Percentiles rank a stretch among this genome's conserved stretches.
Conservation (phyloP, 768 basidiomycete genomes). For the Tulasnella sp. region DNA sequence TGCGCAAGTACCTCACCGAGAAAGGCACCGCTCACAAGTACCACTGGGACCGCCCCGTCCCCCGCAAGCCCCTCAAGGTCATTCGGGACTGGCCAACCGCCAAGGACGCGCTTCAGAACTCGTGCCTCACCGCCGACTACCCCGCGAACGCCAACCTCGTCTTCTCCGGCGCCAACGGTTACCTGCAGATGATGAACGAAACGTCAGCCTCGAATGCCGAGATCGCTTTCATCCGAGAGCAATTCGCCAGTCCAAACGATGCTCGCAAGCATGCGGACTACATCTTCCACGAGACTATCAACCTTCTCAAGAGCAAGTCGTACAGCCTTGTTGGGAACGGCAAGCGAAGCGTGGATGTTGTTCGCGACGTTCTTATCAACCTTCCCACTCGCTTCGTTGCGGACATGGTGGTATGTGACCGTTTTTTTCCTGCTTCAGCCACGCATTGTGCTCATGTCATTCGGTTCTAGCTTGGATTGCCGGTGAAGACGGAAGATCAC, state of each 20-base stretch:
- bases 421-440: no score
- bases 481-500: conserved; percentile 28
- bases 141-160: neutral
- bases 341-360: conserved; percentile 56
- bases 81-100: neutral
- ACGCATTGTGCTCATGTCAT: neutral
- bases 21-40: conserved; percentile 46
- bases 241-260: neutral
- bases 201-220: neutral
- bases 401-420: conserved; percentile 59
- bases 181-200: neutral
- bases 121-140: conserved; percentile 15
- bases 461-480: conserved; percentile 24
- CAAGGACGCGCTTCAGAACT: conserved; percentile 7
- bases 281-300: conserved; percentile 47
- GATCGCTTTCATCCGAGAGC: neutral
- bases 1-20: conserved; percentile 43
- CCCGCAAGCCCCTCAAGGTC: neutral
- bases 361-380: conserved; percentile 59
- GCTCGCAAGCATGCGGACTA: conserved; percentile 28
- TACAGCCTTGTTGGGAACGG: conserved; percentile 54
- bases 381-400: conserved; percentile 70
- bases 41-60: conserved; percentile 48
- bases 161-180: conserved; percentile 10
- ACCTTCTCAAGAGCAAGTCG: conserved; percentile 52